Base-by-base conservation (phyloP, 2,329 filamentous ascomycete genomes). In the Exophiala lecanii-corni region DNA sequence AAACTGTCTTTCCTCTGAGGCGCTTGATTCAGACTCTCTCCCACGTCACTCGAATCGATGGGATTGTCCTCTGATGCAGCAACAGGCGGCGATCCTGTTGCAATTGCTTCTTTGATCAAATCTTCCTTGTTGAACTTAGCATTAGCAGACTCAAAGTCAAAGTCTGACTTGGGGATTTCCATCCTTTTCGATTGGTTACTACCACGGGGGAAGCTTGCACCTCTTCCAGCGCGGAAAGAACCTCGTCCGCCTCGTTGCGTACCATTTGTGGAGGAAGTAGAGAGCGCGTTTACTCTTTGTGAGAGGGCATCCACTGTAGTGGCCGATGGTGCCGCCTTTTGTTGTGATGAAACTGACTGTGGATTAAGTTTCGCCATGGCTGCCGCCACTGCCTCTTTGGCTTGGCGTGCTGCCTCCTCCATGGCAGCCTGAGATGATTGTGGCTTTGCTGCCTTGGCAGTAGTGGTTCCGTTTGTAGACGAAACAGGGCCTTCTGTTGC, bases 71-170 rank as follows among this genome's bases (percentile, higher is more conserved):
- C 68, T 17, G 74, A 59, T 30, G 40, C 44, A 26, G 69, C 69
- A 9, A 67, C 66, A n/a, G 76, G 57, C 4, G 88, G 85, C 6
- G 85, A 84, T n/a, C 84, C 81, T 30, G 75, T 78, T 16, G 85
- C 84, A 60, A 89, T 87, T 3, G 86, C 89, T 64, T 96, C 88
- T 68, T 95, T 95, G 28, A 86, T 84, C 34, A 94, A 65, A 55
- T 91, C 86, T 56, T 87, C 81, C 68, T 94, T 84, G 70, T 88
- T 91, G 71, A 94, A 94, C 63, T 89, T 92, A 36, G 86, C 86
- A 61, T 94, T 94, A 19, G 86, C 75, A 12, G 77, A 78, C 55
- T 84, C 85, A 59, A 98, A 98, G 60, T 98, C 91, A 57, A 89
- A 98, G 60, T 97, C 92, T 1, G 86, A 82, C 36, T 84, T 79